Evolutionary conservation across 257 asterid genomes (phyloP), one percentile per base, ranked within the genome.

Genomic region (Leptodermis oblonga): DNA sequence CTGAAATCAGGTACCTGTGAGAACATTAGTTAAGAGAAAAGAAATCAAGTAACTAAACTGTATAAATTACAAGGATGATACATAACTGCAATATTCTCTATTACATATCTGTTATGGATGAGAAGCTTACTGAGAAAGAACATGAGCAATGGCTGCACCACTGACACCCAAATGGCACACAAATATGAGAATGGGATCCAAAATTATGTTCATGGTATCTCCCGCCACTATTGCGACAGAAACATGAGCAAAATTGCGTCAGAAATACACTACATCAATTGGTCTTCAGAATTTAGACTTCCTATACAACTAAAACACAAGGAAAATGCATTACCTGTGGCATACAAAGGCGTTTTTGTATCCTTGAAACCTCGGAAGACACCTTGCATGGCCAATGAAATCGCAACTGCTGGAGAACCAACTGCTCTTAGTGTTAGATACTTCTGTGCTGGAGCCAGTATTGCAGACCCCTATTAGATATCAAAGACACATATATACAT

Each of bases 111-210:
- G 17, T 33, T 12, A 49, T 26, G 4, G 54, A 5, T 12, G 5
- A 79, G n/a, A n/a, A n/a, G n/a, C 95, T 80, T 79, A 93, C 99
- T 90, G 99, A 41, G 99, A 90, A 39, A 90, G 77, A 39, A 93
- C 99, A 80, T 90, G 99, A 69, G 99, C 96, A 74, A 93, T 93
- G 80, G 99, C 99, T 20, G 99, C 99, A 66, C 99, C 99, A 49
- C 86, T 69, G 15, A 90, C 99, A 7, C 99, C 99, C 78, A 85
- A 26, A 26, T 80, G 89, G 52, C 82, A 86, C n/a, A 67, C 83
- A 43, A 89, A 93, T 70, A 94, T 94, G 70, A 94, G 75, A 45
- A 94, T 94, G 2, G 96, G 96, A 75, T 94, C 99, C 86, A 94
- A 78, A 15, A 90, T 82, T 70, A 93, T 83, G 45, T 90, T 93